Evolutionary conservation across 2,329 filamentous ascomycete genomes (phyloP).

Genomic region (Penicillium capsulatum): DNA sequence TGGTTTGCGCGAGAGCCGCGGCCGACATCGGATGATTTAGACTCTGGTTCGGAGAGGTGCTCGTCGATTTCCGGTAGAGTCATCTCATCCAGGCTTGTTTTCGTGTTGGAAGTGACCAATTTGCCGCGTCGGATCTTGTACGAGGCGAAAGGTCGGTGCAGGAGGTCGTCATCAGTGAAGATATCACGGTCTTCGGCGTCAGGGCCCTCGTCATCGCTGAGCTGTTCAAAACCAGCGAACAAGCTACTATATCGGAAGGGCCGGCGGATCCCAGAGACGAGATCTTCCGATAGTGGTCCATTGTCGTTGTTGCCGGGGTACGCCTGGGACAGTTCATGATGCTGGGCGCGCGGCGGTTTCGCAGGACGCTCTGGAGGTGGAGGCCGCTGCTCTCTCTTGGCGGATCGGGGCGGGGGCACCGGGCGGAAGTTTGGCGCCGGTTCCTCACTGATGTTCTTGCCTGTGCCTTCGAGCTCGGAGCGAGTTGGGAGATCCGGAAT

Average conservation of each 20-base stretch:
- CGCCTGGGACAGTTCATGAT: conserved; percentile 54
- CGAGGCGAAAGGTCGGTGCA: conserved; percentile 43
- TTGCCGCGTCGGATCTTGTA: conserved; percentile 43
- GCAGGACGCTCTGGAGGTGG: conserved; percentile 38
- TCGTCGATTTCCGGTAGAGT: conserved; percentile 38
- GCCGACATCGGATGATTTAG: conserved; percentile 22
- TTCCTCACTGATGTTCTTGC: conserved; percentile 21
- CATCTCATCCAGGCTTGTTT: conserved; percentile 32
- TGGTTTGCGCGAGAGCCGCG: conserved; percentile 16
- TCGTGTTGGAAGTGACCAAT: conserved; percentile 36
- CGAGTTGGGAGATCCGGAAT: conserved; percentile 54
- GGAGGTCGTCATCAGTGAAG: conserved; percentile 44
- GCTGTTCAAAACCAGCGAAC: conserved; percentile 78
- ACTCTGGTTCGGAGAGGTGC: conserved; percentile 31
- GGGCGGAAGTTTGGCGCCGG: conserved; percentile 29
- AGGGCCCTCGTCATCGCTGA: conserved; percentile 50
- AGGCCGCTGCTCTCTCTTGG: conserved; percentile 24
- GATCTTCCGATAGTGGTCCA: conserved; percentile 60
- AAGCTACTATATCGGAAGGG: conserved; percentile 76
- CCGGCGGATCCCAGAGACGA: conserved; percentile 59
- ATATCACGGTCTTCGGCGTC: conserved; percentile 28
- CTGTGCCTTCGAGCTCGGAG: conserved; percentile 13
- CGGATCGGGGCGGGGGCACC: conserved; percentile 33
- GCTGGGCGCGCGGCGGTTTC: conserved; percentile 18
- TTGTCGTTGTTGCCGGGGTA: conserved; percentile 80